These are phyloP conservation scores for Acanthamoeba comandoni DNA, from an alignment of 208 protist genomes.

Conservation along the genomic window DNA sequence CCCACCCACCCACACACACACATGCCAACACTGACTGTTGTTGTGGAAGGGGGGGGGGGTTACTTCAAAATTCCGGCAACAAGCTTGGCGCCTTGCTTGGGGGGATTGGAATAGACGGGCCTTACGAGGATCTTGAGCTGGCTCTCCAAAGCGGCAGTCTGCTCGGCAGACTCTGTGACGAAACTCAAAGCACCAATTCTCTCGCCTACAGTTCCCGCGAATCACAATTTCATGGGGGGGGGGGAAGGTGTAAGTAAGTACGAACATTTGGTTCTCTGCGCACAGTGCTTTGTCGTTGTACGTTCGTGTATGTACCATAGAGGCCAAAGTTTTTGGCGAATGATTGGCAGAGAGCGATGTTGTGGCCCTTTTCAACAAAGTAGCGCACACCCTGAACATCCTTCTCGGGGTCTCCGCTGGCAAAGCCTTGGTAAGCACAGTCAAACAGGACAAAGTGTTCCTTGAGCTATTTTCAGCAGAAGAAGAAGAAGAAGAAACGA, in stretches of 20 bases:
- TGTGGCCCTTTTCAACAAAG: constrained; percentile 60
- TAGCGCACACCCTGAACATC: constrained; percentile 85
- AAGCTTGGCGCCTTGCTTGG: constrained; percentile 95
- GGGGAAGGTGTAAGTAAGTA: no score
- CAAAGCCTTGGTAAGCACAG: constrained; percentile 93
- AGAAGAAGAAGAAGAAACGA: constrained; percentile 4
- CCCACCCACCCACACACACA: background rate
- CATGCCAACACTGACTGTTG: background rate
- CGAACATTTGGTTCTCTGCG: no score
- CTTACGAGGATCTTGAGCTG: constrained; percentile 94
- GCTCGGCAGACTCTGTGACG: constrained; percentile 28
- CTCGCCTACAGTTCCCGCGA: constrained; percentile 15
- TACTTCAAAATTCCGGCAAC: constrained; percentile 92
- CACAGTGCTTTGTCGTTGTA: no score
- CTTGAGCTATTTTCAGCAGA: constrained; percentile 86
- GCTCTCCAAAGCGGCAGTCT: constrained; percentile 42
- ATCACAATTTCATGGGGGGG: no score
- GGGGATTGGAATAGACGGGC: constrained; percentile 95
- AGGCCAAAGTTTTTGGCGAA: constrained; percentile 98
- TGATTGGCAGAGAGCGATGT: constrained; percentile 91
- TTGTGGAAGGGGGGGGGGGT: constrained; percentile 2
- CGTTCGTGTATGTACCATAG: constrained; percentile 88
- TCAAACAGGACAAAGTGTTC: constrained; percentile 95
- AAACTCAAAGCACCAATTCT: constrained; percentile 38
- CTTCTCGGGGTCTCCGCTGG: constrained; percentile 94